Evolutionary conservation across 768 basidiomycete species (phyloP).

Genomic region (Podaxis pistillaris): DNA sequence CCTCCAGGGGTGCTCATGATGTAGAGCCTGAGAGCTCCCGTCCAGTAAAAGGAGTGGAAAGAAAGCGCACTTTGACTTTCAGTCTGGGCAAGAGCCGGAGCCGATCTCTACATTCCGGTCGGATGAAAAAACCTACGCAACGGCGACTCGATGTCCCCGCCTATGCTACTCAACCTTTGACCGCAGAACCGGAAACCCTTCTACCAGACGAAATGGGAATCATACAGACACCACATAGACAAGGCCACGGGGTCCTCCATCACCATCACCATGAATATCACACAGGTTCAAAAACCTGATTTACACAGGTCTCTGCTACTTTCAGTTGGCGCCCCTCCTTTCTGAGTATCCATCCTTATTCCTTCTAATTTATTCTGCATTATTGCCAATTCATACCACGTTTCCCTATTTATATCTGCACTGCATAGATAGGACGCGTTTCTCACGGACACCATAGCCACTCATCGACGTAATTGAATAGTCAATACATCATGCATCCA

Average conservation of each 20-base stretch:
- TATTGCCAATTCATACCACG: background rate
- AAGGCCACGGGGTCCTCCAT: background rate
- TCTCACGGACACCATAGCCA: background rate
- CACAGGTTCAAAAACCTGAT: background rate
- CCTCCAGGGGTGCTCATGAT: constrained; percentile 16
- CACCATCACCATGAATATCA: background rate
- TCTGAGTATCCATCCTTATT: background rate
- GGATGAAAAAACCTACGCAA: background rate
- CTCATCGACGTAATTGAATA: background rate
- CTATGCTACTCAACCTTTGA: constrained; percentile 29
- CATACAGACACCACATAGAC: background rate
- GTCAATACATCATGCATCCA: background rate
- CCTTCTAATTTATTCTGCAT: background rate
- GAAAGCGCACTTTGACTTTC: background rate
- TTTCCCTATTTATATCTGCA: background rate
- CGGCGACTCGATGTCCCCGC: background rate
- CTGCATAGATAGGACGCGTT: background rate
- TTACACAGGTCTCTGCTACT: too few relatives aligned
- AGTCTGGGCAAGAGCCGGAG: background rate
- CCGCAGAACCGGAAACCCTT: constrained; percentile 42
- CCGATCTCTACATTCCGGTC: constrained; percentile 5
- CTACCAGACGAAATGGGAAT: constrained; percentile 17
- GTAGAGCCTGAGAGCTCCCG: background rate
- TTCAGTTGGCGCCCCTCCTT: too few relatives aligned
- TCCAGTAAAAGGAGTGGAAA: background rate